Conservation (phyloP, 306 rosid genomes). For the Cucurbita pepo region DNA sequence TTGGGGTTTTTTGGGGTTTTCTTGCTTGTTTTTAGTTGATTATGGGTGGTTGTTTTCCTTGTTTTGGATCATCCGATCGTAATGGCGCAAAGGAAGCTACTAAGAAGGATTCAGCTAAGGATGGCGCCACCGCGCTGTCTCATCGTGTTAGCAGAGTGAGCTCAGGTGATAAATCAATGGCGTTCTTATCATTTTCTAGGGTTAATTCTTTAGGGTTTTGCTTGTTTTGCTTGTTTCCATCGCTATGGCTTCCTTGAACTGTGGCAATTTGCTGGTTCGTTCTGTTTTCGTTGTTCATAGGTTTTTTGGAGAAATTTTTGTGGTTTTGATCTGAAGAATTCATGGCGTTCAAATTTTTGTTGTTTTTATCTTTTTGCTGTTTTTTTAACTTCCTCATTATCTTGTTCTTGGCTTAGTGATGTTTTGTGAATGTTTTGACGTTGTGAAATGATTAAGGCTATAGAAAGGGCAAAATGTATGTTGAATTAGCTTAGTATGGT, state of each 20-base stretch:
- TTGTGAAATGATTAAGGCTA: not conserved
- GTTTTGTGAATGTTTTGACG: not conserved
- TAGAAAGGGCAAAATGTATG: not conserved
- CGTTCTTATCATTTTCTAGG: not conserved
- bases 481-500: not conserved
- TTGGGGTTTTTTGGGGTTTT: slow-evolving; percentile 21
- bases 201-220: slow-evolving; percentile 5
- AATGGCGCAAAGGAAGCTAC: slow-evolving; percentile 45
- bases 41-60: slow-evolving; percentile 99
- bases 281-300: not conserved
- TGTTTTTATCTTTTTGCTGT: not conserved
- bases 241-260: slow-evolving; percentile 5
- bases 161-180: slow-evolving; percentile 36
- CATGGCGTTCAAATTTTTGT: not conserved
- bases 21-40: slow-evolving; percentile 44
- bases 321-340: not conserved
- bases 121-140: slow-evolving; percentile 55
- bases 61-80: slow-evolving; percentile 81
- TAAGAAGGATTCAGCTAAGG: slow-evolving; percentile 60
- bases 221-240: not conserved
- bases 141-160: slow-evolving; percentile 48
- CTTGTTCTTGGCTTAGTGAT: not conserved
- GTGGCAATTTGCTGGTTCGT: not conserved
- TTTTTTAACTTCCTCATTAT: not conserved
- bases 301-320: not conserved